These are phyloP conservation scores for Stagonosporopsis cucurbitacearum DNA, from an alignment of 2,329 filamentous ascomycete species.

Conservation along the genomic window DNA sequence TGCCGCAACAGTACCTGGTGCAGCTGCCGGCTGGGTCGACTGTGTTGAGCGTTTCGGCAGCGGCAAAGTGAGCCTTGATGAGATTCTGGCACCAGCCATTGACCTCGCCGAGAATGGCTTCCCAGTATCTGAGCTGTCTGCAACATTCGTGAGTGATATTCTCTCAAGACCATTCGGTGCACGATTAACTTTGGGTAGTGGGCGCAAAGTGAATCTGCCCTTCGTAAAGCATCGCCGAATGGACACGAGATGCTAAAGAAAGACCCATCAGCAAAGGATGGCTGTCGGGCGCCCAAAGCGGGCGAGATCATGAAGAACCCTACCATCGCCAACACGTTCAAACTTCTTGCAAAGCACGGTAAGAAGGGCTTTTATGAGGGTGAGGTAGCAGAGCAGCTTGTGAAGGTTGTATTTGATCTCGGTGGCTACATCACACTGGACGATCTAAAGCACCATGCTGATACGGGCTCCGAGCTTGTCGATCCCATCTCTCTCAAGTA, in stretches of 20 bases:
- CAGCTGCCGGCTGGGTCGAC: slow-evolving; percentile 92
- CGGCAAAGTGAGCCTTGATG: slow-evolving; percentile 76
- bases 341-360: slow-evolving; percentile 76
- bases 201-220: slow-evolving; percentile 65
- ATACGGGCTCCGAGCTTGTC: slow-evolving; percentile 76
- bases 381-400: slow-evolving; percentile 77
- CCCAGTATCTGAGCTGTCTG: slow-evolving; percentile 82
- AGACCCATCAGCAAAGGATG: slow-evolving; percentile 70
- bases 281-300: slow-evolving; percentile 74
- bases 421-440: slow-evolving; percentile 81
- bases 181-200: slow-evolving; percentile 63
- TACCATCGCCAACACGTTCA: slow-evolving; percentile 80
- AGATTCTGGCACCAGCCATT: slow-evolving; percentile 83
- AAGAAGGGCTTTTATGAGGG: slow-evolving; percentile 93
- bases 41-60: slow-evolving; percentile 88
- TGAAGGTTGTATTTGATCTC: slow-evolving; percentile 76
- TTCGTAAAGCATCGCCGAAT: slow-evolving; percentile 82
- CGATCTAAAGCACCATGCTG: slow-evolving; percentile 79
- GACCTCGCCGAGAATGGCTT: slow-evolving; percentile 87
- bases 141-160: slow-evolving; percentile 66
- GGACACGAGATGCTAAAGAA: slow-evolving; percentile 85
- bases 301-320: slow-evolving; percentile 93
- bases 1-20: slow-evolving; percentile 85
- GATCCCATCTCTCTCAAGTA: slow-evolving; percentile 85
- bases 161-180: too few relatives aligned